These are phyloP conservation scores for Nelumbo lutea DNA, from an alignment of 164 flowering plant species.

Conservation along the genomic window DNA sequence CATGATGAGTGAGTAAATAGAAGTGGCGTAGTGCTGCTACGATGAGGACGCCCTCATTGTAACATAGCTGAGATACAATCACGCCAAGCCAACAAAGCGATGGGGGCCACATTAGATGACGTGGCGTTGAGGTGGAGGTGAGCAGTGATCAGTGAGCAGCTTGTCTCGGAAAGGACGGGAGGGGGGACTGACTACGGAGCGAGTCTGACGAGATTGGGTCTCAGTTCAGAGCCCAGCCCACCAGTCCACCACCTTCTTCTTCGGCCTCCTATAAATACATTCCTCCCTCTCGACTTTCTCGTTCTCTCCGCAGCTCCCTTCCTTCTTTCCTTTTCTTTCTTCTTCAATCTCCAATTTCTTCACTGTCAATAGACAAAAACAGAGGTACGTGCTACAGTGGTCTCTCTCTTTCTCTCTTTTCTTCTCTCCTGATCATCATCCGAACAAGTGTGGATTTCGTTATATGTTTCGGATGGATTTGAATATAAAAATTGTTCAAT, in stretches of 20 bases:
- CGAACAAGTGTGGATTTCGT: neutral
- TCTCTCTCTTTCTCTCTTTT: neutral
- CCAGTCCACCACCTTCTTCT: neutral
- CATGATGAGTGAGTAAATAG: too few relatives aligned
- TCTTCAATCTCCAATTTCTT: neutral
- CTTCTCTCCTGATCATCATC: neutral
- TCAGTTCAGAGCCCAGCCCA: neutral
- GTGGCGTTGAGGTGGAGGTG: too few relatives aligned
- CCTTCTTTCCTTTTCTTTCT: neutral
- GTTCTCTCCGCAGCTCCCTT: neutral
- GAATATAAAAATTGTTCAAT: neutral
- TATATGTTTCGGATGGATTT: neutral
- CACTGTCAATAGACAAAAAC: neutral
- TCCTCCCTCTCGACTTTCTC: neutral
- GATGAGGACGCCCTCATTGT: too few relatives aligned
- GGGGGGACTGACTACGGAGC: neutral
- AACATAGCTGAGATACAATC: too few relatives aligned
- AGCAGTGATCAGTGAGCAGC: too few relatives aligned
- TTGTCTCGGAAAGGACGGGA: neutral
- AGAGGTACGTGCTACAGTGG: neutral
- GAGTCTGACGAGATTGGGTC: slow-evolving; percentile 20
- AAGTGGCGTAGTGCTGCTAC: too few relatives aligned
- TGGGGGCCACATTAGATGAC: too few relatives aligned
- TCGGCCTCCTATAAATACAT: slow-evolving; percentile 13
- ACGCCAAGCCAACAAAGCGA: too few relatives aligned